Percentiles rank a stretch among this genome's conserved stretches.
Evolutionary conservation across 352 stramenopile species (phyloP).

Genomic region (Pythium sukuiense): DNA sequence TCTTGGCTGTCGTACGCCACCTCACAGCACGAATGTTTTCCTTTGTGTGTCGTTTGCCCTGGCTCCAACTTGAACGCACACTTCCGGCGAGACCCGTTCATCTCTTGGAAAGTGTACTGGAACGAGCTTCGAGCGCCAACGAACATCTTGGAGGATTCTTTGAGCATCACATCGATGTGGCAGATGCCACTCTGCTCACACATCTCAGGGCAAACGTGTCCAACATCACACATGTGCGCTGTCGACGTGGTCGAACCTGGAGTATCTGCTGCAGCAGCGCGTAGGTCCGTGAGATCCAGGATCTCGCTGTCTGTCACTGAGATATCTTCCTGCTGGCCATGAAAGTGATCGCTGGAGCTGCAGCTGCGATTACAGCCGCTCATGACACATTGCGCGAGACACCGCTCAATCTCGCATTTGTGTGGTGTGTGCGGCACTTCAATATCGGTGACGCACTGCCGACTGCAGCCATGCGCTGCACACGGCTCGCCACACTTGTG

Average conservation of each 20-base stretch:
- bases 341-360: constrained; percentile 59
- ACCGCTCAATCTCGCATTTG: constrained; percentile 63
- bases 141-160: constrained; percentile 71
- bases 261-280: constrained; percentile 23
- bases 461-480: constrained; percentile 38
- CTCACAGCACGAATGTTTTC: constrained; percentile 45
- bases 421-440: constrained; percentile 50
- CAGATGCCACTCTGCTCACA: constrained; percentile 67
- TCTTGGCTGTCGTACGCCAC: constrained; percentile 18
- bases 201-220: constrained; percentile 52
- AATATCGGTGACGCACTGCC: constrained; percentile 53
- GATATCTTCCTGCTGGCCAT: constrained; percentile 47
- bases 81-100: constrained; percentile 76
- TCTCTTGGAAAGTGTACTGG: constrained; percentile 76
- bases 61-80: constrained; percentile 41
- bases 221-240: constrained; percentile 62
- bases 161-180: constrained; percentile 65
- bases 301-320: constrained; percentile 50
- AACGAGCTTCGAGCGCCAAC: constrained; percentile 53
- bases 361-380: constrained; percentile 58
- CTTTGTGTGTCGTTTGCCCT: constrained; percentile 46
- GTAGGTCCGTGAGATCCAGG: constrained; percentile 8
- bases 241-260: constrained; percentile 39
- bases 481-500: constrained; percentile 64
- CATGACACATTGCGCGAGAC: constrained; percentile 60